Evolutionary conservation across 176 grass and related monocot species (phyloP), one percentile per base, ranked within the genome.

Genomic region (Saccharum spontaneum): DNA sequence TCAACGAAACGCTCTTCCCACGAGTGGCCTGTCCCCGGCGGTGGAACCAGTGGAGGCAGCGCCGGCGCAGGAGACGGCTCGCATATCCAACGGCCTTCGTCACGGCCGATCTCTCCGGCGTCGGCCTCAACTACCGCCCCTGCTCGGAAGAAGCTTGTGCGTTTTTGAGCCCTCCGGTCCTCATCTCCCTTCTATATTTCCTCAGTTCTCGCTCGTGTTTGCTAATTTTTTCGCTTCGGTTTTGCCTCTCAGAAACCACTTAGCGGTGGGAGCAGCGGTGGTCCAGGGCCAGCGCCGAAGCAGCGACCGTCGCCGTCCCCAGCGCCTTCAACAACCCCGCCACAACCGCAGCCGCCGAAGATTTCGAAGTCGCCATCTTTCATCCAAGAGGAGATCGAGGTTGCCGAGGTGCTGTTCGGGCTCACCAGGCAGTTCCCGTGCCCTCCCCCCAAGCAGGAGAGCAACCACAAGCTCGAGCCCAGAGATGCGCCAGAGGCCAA

Each of bases 321-420:
- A 71, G 85, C 82, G 14, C 85, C 81, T 41, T 64, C 81, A 54
- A 54, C 50, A 12, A 50, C 83, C 10, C 90, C 85, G 11, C 85
- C 90, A 6, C 87, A 87, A 79, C 82, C 46, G 2, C 79, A 70
- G 0, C 90, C 84, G 8, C 33, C 94, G 0, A 97, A 99, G 81
- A 83, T 92, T 41, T 88, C 86, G 0, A 97, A 92, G 80, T 90
- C 93, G 11, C 67, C 94, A 0, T 97, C 89, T 86, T 99, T 97
- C 79, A 92, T 94, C 8, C 97, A 92, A 30, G 97, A 99, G 82
- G 97, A 99, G 82, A 99, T 99, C 61, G 97, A 99, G 91, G 94
- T 99, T 10, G 97, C 97, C 11, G 97, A 99, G 92, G 97, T 99
- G 39, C 88, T 99, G 30, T 99, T 92, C 26, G 97, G 97, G 34